A percentile compares a stretch with the other conserved stretches of the same genome.
These are phyloP conservation scores for Cyanidioschyzon merolae DNA, from an alignment of 23 red algal species.

Conservation along the genomic window DNA sequence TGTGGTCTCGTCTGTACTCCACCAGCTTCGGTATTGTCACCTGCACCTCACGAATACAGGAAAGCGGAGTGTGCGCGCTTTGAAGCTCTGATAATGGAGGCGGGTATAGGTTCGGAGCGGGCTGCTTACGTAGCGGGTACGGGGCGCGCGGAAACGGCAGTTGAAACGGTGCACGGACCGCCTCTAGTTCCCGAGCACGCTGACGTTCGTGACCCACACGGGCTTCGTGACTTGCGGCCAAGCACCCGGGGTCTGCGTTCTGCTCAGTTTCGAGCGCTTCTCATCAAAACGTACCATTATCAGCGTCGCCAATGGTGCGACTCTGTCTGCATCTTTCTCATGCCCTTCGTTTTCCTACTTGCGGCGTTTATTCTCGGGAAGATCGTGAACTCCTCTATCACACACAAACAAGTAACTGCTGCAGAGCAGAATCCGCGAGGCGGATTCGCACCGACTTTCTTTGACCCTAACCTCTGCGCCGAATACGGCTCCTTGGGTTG, in stretches of 20 bases:
- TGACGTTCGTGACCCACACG: neutral
- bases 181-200: too few species aligned
- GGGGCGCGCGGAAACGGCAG: too few species aligned
- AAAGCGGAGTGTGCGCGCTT: too few species aligned
- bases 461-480: neutral
- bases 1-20: too few species aligned
- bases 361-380: conserved; percentile 2
- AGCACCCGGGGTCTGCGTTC: neutral
- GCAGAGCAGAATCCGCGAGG: conserved; percentile 1
- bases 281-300: conserved; percentile 10
- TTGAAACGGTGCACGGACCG: too few species aligned
- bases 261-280: neutral
- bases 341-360: conserved; percentile 1
- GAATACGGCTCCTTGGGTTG: neutral
- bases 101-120: too few species aligned
- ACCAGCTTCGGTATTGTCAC: too few species aligned
- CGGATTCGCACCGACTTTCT: neutral
- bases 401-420: neutral
- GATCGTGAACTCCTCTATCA: neutral
- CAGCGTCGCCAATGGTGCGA: conserved; percentile 5
- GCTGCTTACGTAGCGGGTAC: too few species aligned
- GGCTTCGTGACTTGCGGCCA: neutral
- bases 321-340: conserved; percentile 2
- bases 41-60: too few species aligned
- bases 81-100: too few species aligned